These are phyloP conservation scores for Schoenoplectus triqueter DNA, from an alignment of 202 grass and related monocot genomes.

Conservation along the genomic window DNA sequence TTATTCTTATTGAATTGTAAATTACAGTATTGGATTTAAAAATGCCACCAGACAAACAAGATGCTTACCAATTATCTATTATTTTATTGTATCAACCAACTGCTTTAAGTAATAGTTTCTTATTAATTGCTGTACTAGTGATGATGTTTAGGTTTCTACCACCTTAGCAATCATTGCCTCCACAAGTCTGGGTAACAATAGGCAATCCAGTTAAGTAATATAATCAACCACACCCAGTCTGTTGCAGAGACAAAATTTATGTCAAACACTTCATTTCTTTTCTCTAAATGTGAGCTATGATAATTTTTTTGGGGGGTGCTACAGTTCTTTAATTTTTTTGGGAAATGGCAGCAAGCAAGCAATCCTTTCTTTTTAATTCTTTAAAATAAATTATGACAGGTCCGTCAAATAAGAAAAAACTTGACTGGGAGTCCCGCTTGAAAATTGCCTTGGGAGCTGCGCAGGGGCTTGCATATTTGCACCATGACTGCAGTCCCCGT, in stretches of 20 bases:
- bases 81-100: background rate
- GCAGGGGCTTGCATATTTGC: constrained; percentile 94
- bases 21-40: background rate
- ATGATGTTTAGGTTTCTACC: background rate
- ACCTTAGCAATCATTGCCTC: background rate
- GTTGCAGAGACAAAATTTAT: background rate
- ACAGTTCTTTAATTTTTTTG: background rate
- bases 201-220: too few species aligned
- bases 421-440: constrained; percentile 83
- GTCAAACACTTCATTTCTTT: too few species aligned
- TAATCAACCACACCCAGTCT: background rate
- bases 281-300: too few species aligned
- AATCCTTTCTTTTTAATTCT: background rate
- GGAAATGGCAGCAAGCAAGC: background rate
- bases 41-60: background rate
- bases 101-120: background rate
- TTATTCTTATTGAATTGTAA: background rate
- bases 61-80: background rate
- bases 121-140: background rate
- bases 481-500: constrained; percentile 88
- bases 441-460: constrained; percentile 79
- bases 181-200: background rate
- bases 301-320: too few species aligned
- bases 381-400: constrained; percentile 39
- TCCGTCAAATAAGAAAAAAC: constrained; percentile 84